phyloP scores from a whole-genome alignment of 106 monocot species.

The Gastrodia elata region DNA sequence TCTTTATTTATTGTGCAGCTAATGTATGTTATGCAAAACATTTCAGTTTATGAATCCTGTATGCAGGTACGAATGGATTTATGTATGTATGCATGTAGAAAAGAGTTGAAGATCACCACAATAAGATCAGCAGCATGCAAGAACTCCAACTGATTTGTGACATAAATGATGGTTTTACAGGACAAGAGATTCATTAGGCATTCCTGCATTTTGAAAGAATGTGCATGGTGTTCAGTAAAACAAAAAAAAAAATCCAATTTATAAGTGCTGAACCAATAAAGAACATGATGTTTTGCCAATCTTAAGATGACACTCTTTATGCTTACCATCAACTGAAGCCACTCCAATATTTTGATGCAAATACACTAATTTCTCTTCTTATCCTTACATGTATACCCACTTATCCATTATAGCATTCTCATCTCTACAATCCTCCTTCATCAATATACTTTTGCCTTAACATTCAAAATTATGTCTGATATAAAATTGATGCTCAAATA shows the following conservation, averaged over 20 bases:
- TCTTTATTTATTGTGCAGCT: background rate
- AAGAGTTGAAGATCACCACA: slow-evolving; percentile 32
- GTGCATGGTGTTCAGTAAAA: background rate
- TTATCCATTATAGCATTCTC: too few species aligned
- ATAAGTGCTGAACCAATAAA: too few species aligned
- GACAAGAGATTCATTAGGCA: slow-evolving; percentile 59
- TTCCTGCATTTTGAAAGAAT: slow-evolving; percentile 40
- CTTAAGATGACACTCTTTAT: too few species aligned
- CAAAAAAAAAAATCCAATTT: background rate
- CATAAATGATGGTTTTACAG: slow-evolving; percentile 61
- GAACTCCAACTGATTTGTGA: slow-evolving; percentile 78
- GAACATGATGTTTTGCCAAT: too few species aligned
- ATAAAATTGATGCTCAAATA: too few species aligned
- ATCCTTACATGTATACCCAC: too few species aligned
- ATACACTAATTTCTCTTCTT: too few species aligned
- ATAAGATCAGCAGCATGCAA: slow-evolving; percentile 59
- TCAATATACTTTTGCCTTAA: too few species aligned
- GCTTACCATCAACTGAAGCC: too few species aligned
- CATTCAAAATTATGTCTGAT: too few species aligned
- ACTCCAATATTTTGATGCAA: too few species aligned
- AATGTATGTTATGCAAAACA: background rate
- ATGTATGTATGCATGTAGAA: background rate
- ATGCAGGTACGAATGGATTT: background rate
- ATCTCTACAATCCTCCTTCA: too few species aligned
- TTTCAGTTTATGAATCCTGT: background rate